These are phyloP conservation scores for Aspergillus novofumigatus DNA, from an alignment of 2,329 filamentous ascomycete genomes.

Conservation along the genomic window DNA sequence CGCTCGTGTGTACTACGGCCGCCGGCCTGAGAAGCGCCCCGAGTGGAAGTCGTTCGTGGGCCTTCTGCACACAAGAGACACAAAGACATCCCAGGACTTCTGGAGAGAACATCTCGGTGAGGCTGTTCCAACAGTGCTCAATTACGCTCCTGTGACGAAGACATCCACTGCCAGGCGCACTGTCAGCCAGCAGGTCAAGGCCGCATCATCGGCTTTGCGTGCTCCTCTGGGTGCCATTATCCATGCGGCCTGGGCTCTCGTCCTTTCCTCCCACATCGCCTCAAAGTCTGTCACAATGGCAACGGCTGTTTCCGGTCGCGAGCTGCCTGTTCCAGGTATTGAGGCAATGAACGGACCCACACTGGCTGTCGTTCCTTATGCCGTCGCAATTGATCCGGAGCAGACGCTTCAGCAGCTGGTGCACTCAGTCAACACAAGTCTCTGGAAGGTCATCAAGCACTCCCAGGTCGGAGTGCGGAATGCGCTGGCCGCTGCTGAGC, in stretches of 20 bases:
- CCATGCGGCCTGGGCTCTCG: not conserved
- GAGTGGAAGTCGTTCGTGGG: conserved; percentile 2
- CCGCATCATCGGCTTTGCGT: not conserved
- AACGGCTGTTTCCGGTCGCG: conserved; percentile 1
- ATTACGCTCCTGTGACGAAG: not conserved
- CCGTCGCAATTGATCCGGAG: not conserved
- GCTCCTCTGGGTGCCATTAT: not conserved
- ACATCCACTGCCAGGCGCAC: not conserved
- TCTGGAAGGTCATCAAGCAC: not conserved
- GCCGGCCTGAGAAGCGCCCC: not conserved
- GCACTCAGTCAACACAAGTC: not conserved
- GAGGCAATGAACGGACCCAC: not conserved
- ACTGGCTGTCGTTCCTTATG: not conserved
- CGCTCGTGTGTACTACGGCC: conserved; percentile 1
- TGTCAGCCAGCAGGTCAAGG: not conserved
- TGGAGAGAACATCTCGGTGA: conserved; percentile 1
- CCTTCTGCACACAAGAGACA: not conserved
- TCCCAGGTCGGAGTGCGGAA: conserved; percentile 1
- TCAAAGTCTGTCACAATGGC: not conserved
- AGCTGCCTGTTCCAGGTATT: not conserved
- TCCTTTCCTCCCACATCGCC: not conserved
- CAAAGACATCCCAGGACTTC: not conserved
- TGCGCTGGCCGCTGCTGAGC: not conserved
- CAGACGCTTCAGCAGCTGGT: not conserved
- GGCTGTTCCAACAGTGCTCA: conserved; percentile 1